Base-by-base conservation (phyloP, 2,329 filamentous ascomycete species). In the Aspergillus sp. region DNA sequence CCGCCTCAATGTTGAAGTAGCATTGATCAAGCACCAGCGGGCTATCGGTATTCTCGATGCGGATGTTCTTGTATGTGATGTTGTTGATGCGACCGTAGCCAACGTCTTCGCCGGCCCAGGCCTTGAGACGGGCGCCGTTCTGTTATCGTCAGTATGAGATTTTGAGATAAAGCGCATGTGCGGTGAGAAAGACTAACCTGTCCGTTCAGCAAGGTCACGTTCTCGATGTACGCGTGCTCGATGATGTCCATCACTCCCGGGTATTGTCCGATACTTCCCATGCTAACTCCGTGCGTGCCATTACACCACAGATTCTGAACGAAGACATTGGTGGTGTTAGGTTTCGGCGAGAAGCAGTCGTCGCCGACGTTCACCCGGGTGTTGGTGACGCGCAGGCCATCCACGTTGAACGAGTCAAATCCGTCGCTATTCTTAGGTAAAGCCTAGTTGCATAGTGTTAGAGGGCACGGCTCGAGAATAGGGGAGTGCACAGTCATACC, bases 41-140 rank as follows among this genome's bases (percentile, higher is more conserved):
- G 61, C 81, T 80, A 63, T 87, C 85, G 20, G 84, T 85, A 62
- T 85, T 84, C 20, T 82, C 83, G 46, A 85, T 79, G 71, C 80
- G 82, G 64, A 87, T 82, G 71, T 87, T 84, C 70, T 84, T 79
- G 73, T 86, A 88, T 1, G 85, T 87, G 52, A 87, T 78, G 67
- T 87, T 88, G 64, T 83, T 79, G 63, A 87, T 84, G 56, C 82
- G 86, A 9, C 85, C 85, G 59, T 85, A 86, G 2, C 85, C 85
- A 0, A 82, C 81, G 49, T 81, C 73, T 2, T 78, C 73, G 0
- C 85, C 85, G 0, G 85, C 85, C 85, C 85, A 87, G 2, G 81
- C 80, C 75, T 88, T 88, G 49, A 88, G 79, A 4, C 85, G 80
- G 1, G 84, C 84, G 2, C 84, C 84, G 45, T 84, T 82, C 69